Conservation (phyloP, 371 early-diverging fungal genomes). For the Lichtheimia corymbifera region DNA sequence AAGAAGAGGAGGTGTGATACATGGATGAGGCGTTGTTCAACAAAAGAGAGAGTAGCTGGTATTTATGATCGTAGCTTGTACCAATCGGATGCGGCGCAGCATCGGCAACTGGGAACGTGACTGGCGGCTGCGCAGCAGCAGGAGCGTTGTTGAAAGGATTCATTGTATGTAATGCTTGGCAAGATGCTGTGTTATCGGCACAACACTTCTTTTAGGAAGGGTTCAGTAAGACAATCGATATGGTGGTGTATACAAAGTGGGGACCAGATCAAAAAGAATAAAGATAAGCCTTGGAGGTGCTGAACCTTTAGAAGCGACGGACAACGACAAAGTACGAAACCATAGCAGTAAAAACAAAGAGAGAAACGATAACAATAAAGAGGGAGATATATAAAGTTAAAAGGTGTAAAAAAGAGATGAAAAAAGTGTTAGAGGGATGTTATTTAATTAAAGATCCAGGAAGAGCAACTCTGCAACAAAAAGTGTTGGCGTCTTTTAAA, state of each 20-base stretch:
- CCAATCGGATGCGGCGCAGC: slow-evolving; percentile 26
- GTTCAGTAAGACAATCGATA: slow-evolving; percentile 1
- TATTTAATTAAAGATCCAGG: too few relatives aligned
- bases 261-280: not conserved
- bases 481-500: too few relatives aligned
- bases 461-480: too few relatives aligned
- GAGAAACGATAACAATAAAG: not conserved
- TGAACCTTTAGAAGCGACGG: slow-evolving; percentile 2
- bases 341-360: slow-evolving; percentile 1
- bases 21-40: slow-evolving; percentile 11
- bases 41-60: slow-evolving; percentile 26
- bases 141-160: slow-evolving; percentile 4
- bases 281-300: not conserved
- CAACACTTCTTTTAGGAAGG: slow-evolving; percentile 1
- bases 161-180: slow-evolving; percentile 2
- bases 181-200: slow-evolving; percentile 1
- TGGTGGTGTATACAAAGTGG: not conserved
- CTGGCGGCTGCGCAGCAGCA: slow-evolving; percentile 16
- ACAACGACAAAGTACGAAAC: not conserved
- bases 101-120: slow-evolving; percentile 11
- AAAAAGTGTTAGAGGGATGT: too few relatives aligned
- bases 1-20: slow-evolving; percentile 1
- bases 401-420: too few relatives aligned
- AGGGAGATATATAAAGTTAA: not conserved
- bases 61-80: slow-evolving; percentile 28